Evolutionary conservation across 1,284 basidiomycete species (phyloP).

Genomic region (Meripilus lineatus): DNA sequence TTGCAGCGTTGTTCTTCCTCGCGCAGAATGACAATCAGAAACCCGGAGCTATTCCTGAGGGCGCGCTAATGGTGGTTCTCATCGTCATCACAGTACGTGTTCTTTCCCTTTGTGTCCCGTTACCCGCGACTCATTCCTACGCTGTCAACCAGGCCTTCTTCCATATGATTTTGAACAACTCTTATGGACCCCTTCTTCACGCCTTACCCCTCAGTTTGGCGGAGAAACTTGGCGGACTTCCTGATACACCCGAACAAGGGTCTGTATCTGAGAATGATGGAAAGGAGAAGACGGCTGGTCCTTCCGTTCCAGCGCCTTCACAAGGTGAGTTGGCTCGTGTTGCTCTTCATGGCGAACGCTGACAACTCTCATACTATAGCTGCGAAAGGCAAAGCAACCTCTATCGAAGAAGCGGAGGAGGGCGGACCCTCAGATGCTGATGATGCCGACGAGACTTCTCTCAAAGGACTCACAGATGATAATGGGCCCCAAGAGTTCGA

Average conservation of each 20-base stretch:
- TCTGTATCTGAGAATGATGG: conserved; percentile 8
- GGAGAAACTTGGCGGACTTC: conserved; percentile 46
- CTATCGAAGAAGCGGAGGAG: background rate
- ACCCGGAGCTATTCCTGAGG: conserved; percentile 64
- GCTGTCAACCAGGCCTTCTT: conserved; percentile 57
- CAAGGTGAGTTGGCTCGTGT: too few relatives aligned
- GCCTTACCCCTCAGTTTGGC: conserved; percentile 77
- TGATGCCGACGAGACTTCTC: conserved; percentile 1
- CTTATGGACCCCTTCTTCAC: conserved; percentile 60
- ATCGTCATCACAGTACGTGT: conserved; percentile 71
- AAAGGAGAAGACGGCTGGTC: background rate
- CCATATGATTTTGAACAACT: conserved; percentile 64
- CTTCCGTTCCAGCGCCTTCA: background rate
- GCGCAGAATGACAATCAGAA: conserved; percentile 48
- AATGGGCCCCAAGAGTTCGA: conserved; percentile 53
- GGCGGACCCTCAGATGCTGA: too few relatives aligned
- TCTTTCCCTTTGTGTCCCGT: conserved; percentile 3
- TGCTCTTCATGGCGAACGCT: too few relatives aligned
- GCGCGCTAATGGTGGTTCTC: conserved; percentile 78
- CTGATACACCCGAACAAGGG: conserved; percentile 16
- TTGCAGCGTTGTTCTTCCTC: conserved; percentile 87
- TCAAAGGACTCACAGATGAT: conserved; percentile 20
- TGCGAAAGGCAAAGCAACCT: background rate
- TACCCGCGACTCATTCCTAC: conserved; percentile 3
- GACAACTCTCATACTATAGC: background rate